These are phyloP conservation scores for Yarrowia sp. DNA, from an alignment of 805 yeast genomes.

Conservation along the genomic window DNA sequence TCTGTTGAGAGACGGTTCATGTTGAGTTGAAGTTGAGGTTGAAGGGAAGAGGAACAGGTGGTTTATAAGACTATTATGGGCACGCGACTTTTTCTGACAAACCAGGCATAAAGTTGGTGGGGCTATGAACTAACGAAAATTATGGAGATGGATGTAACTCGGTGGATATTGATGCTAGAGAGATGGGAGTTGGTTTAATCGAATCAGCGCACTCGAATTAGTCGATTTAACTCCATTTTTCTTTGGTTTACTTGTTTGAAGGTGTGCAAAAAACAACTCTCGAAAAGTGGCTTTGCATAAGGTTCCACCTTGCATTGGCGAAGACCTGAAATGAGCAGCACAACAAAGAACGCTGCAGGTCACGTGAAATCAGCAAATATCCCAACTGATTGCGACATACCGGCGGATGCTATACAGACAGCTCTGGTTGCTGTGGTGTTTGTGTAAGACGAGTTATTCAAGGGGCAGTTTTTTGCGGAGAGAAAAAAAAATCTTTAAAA, in stretches of 20 bases:
- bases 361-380: slow-evolving; percentile 23
- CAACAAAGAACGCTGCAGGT: slow-evolving; percentile 7
- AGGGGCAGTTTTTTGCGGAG: no score
- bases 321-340: not conserved
- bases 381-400: slow-evolving; percentile 11
- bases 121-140: no score
- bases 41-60: not conserved
- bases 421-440: not conserved
- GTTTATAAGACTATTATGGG: no score
- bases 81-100: not conserved
- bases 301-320: not conserved
- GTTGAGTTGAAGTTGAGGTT: not conserved
- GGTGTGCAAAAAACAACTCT: no score
- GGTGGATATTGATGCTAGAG: no score
- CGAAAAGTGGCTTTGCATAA: not conserved
- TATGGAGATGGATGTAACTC: no score
- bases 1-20: slow-evolving; percentile 24
- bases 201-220: no score
- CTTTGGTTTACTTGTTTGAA: no score
- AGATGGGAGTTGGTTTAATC: no score
- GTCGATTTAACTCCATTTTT: no score
- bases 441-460: not conserved
- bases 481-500: no score
- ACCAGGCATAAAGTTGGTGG: slow-evolving; percentile 11
- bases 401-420: not conserved